Conservation (phyloP, 257 asterid genomes). For the Przewalskia tangutica region DNA sequence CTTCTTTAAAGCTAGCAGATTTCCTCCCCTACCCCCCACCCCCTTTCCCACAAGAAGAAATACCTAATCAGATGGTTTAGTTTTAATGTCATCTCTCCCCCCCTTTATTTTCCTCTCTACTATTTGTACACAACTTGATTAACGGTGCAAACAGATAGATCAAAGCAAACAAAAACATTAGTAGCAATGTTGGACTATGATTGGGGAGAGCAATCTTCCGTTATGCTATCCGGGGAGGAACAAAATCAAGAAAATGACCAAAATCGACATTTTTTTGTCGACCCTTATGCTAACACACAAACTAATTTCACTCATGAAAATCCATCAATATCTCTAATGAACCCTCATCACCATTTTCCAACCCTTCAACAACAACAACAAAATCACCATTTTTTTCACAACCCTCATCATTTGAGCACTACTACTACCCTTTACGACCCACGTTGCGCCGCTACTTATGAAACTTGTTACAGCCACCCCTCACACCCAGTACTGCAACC, state of each 20-base stretch:
- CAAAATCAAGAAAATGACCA: conserved; percentile 35
- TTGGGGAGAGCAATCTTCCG: conserved; percentile 75
- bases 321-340: conserved; percentile 14
- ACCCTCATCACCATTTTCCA: conserved; percentile 38
- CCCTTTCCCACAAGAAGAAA: background rate
- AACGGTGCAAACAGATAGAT: background rate
- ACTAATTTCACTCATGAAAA: conserved; percentile 23
- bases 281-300: conserved; percentile 37
- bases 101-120: background rate
- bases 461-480: conserved; percentile 22
- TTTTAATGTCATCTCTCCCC: background rate
- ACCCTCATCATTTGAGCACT: conserved; percentile 19
- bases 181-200: conserved; percentile 72
- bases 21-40: conserved; percentile 16
- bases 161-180: background rate
- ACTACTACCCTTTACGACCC: conserved; percentile 37
- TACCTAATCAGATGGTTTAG: background rate
- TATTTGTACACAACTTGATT: background rate
- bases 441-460: conserved; percentile 19
- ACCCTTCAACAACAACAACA: conserved; percentile 16
- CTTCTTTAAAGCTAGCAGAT: conserved; percentile 65
- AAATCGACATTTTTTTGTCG: conserved; percentile 35
- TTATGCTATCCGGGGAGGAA: conserved; percentile 62
- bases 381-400: conserved; percentile 28
- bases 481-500: conserved; percentile 33